Conservation (phyloP, 2,329 filamentous ascomycete genomes). For the Ascosphaera aggregata region DNA sequence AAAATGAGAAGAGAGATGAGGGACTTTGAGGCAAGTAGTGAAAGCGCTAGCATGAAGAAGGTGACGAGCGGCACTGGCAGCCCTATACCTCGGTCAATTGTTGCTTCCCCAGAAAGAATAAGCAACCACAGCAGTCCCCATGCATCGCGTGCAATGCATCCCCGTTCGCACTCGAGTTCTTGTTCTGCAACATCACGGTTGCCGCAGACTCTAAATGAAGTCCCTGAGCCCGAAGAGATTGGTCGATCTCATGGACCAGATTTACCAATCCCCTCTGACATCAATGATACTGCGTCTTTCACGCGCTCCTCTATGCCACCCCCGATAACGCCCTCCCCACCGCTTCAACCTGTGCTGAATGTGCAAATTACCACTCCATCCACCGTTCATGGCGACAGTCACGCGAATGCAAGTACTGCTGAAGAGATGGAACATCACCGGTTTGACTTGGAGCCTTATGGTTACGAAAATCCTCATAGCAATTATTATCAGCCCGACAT, state of each 20-base stretch:
- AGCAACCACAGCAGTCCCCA: neutral
- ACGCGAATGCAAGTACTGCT: neutral
- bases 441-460: neutral
- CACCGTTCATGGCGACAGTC: neutral
- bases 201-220: neutral
- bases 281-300: neutral
- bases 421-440: neutral
- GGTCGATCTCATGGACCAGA: neutral
- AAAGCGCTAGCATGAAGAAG: neutral
- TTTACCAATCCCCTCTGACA: neutral
- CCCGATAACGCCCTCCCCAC: neutral
- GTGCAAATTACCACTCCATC: neutral
- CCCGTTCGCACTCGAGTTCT: neutral
- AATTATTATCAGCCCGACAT: neutral
- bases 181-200: neutral
- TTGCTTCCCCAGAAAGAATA: neutral
- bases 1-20: constrained; percentile 23
- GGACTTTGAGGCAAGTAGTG: neutral
- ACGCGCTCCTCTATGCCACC: neutral
- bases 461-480: neutral
- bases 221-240: neutral
- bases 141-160: neutral
- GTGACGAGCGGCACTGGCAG: neutral
- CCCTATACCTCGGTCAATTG: neutral
- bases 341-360: neutral